Base-by-base conservation (phyloP, 1,284 basidiomycete species). In the Cystobasidium slooffiae region DNA sequence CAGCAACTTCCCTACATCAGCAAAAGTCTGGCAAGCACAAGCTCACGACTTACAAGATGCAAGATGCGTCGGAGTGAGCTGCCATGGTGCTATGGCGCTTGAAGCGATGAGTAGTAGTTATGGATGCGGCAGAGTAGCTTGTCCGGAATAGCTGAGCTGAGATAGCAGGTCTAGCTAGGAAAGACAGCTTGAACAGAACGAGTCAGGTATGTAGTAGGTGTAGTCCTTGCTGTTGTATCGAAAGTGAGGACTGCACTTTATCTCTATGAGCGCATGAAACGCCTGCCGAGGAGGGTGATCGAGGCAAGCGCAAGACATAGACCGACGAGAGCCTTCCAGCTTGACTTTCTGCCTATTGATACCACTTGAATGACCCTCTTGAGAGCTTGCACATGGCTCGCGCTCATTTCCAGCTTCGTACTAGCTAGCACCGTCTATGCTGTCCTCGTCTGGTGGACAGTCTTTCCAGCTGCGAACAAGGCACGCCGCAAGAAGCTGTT, bases 51-150 rank as follows among this genome's bases (percentile, higher is more conserved):
- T 49, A 72, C 69, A 72, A 72, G 24, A 72, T 64, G 69, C 69
- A 72, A 61, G 47, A 62, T 43, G 58, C 31, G 61, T 72, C 69
- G 24, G 58, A 39, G 69, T 72, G 69, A 44, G 41, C 61, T 24
- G 69, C 44, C 64, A 66, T 66, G 2, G 22, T 63, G 43, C 64
- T 66, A 12, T 53, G 49, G 7, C 53, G 64, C 49, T 41, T 43
- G 64, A n/a, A 51, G 31, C 39, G 64, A 22, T 22, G 49, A 22
- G n/a, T 39, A 31, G 24, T n/a, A 41, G 47, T n/a, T 49, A 47
- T 16, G 37, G 41, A 47, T 9, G 14, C 41, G 18, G 64, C 64
- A 14, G 12, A 9, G n/a, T 6, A 53, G n/a, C 31, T 41, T 20
- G 37, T 53, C 53, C 37, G 44, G 44, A 53, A 31, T 47, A 52